Percentiles rank a stretch among this genome's conserved stretches.
These are phyloP conservation scores for Amaranthus tricolor DNA, from an alignment of 179 eudicot genomes.

Conservation along the genomic window DNA sequence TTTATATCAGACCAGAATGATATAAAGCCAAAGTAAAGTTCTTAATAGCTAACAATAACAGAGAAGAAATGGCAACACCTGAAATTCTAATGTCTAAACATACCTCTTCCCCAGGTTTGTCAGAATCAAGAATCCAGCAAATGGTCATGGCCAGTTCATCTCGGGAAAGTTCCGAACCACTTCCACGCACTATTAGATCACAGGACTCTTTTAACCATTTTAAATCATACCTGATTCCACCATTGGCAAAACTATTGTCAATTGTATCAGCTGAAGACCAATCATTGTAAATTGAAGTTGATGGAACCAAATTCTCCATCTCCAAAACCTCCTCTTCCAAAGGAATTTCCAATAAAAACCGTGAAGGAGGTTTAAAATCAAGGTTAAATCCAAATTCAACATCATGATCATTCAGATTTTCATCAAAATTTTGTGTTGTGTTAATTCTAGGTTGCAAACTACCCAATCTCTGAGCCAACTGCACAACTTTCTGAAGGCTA, in stretches of 20 bases:
- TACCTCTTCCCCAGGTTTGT: constrained; percentile 98
- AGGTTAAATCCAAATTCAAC: constrained; percentile 76
- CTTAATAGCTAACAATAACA: constrained; percentile 6
- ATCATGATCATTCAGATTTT: constrained; percentile 33
- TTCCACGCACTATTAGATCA: constrained; percentile 59
- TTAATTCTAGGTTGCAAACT: constrained; percentile 50
- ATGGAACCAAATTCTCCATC: constrained; percentile 42
- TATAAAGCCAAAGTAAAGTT: constrained; percentile 10
- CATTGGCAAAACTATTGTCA: constrained; percentile 27
- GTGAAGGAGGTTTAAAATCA: constrained; percentile 67
- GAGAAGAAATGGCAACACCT: not conserved
- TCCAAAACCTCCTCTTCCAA: constrained; percentile 57
- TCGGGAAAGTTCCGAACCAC: constrained; percentile 73
- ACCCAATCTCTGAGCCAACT: constrained; percentile 51
- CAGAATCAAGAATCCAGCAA: constrained; percentile 88
- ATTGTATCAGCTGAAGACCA: constrained; percentile 41
- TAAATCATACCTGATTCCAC: constrained; percentile 57
- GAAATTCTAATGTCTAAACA: not conserved
- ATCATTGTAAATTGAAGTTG: constrained; percentile 39
- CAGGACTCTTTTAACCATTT: constrained; percentile 82
- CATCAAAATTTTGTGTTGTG: constrained; percentile 25
- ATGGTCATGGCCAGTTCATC: constrained; percentile 95
- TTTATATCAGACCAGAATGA: constrained; percentile 4
- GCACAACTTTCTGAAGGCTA: constrained; percentile 49
- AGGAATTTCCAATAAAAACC: constrained; percentile 69